Conservation (phyloP, 2,329 filamentous ascomycete species). For the Coniella lustricola region DNA sequence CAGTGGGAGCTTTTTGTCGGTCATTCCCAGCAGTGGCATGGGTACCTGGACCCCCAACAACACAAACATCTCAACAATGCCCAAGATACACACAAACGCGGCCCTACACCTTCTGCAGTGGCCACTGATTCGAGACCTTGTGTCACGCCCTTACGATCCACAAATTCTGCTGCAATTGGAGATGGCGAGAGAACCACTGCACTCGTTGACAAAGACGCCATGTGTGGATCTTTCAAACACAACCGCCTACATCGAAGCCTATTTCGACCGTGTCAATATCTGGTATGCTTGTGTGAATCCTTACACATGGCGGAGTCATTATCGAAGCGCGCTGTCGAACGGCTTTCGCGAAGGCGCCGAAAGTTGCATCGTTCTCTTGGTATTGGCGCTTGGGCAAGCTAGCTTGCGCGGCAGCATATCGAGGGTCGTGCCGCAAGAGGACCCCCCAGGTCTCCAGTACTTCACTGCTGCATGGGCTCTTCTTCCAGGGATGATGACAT, state of each 20-base stretch:
- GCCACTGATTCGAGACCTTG: slow-evolving; percentile 71
- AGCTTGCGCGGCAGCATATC: slow-evolving; percentile 72
- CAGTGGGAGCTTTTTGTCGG: slow-evolving; percentile 41
- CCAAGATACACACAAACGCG: slow-evolving; percentile 75
- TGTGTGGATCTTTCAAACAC: slow-evolving; percentile 69
- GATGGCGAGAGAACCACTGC: slow-evolving; percentile 70
- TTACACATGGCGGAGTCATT: slow-evolving; percentile 70
- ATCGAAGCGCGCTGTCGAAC: slow-evolving; percentile 66
- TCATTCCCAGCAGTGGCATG: slow-evolving; percentile 57
- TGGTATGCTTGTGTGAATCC: slow-evolving; percentile 85
- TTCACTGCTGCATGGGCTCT: slow-evolving; percentile 76
- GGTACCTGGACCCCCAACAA: slow-evolving; percentile 59
- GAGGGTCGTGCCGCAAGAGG: slow-evolving; percentile 58
- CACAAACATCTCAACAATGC: slow-evolving; percentile 76
- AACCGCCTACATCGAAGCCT: slow-evolving; percentile 67
- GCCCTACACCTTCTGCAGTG: slow-evolving; percentile 72
- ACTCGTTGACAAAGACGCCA: slow-evolving; percentile 55
- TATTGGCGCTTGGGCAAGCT: slow-evolving; percentile 70
- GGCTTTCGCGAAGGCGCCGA: slow-evolving; percentile 73
- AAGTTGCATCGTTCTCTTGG: slow-evolving; percentile 74
- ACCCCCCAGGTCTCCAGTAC: slow-evolving; percentile 69
- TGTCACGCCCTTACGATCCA: slow-evolving; percentile 70
- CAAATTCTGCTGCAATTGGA: slow-evolving; percentile 77
- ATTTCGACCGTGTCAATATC: slow-evolving; percentile 73
- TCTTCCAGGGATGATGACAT: slow-evolving; percentile 70